A percentile compares a stretch with the other conserved stretches of the same genome.
Evolutionary conservation across 108 stramenopile species (phyloP).

Genomic region (Skeletonema potamos): DNA sequence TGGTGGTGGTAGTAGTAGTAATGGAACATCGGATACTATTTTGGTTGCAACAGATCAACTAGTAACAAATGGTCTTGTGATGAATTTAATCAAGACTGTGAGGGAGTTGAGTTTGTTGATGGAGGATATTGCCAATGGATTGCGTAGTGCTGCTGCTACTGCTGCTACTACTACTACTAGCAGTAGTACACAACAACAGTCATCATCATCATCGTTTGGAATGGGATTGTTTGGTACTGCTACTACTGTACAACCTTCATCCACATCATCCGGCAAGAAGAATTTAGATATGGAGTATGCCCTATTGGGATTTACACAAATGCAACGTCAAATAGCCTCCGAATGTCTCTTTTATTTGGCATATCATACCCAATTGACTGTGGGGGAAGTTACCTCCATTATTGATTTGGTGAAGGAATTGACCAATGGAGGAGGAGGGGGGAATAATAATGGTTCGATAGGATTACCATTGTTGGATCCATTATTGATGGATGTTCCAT

Average conservation of each 20-base stretch:
- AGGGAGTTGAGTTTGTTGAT: constrained; percentile 50
- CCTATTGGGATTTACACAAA: constrained; percentile 44
- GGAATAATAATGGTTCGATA: constrained; percentile 9
- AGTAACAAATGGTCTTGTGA: constrained; percentile 49
- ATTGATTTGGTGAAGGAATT: constrained; percentile 71
- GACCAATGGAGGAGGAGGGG: constrained; percentile 42
- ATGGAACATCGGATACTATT: not conserved
- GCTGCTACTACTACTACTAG: not conserved
- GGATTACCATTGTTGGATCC: constrained; percentile 63
- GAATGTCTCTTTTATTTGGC: constrained; percentile 75
- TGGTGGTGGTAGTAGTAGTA: not conserved
- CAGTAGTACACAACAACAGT: too few relatives aligned
- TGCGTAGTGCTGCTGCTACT: constrained; percentile 7
- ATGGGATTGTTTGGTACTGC: constrained; percentile 7
- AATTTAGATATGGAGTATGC: constrained; percentile 43
- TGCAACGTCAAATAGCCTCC: constrained; percentile 68
- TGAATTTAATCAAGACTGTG: constrained; percentile 57
- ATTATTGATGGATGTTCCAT: constrained; percentile 58
- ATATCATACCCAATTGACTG: constrained; percentile 74
- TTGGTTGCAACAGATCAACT: constrained; percentile 64
- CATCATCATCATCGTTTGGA: not conserved
- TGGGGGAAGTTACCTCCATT: constrained; percentile 54
- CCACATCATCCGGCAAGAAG: constrained; percentile 1
- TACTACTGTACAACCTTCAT: not conserved
- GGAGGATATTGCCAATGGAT: constrained; percentile 16